phyloP scores from a whole-genome alignment of 345 rosid genomes.

The Eucalyptus cladocalyx region DNA sequence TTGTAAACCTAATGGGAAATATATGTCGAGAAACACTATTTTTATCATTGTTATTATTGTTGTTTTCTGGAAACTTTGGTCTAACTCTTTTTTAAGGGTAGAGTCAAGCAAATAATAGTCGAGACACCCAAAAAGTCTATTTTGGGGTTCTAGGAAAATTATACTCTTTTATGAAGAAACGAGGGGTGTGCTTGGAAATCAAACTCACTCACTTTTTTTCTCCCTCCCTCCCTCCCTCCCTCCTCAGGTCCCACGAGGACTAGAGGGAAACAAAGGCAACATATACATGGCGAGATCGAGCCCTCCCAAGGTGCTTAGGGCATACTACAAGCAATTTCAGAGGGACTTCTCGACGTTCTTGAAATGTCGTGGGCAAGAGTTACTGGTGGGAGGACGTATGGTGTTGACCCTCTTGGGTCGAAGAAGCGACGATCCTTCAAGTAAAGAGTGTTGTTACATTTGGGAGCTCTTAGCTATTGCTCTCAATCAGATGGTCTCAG shows the following conservation, averaged over 20 bases:
- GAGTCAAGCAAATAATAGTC: neutral
- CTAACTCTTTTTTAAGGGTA: neutral
- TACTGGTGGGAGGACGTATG: slow-evolving; percentile 34
- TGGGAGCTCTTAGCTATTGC: slow-evolving; percentile 41
- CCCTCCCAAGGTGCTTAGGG: slow-evolving; percentile 13
- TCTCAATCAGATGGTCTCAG: slow-evolving; percentile 23
- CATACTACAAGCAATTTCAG: slow-evolving; percentile 31
- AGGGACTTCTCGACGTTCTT: slow-evolving; percentile 25
- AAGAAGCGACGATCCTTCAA: slow-evolving; percentile 23
- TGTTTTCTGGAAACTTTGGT: neutral
- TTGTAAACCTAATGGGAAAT: neutral
- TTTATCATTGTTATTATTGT: neutral
- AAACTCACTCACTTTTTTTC: neutral
- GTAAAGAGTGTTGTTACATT: slow-evolving; percentile 34
- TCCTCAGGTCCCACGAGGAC: slow-evolving; percentile 28
- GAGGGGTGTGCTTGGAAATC: neutral
- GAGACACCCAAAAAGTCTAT: neutral
- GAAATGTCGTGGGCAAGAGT: slow-evolving; percentile 26
- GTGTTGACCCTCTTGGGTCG: slow-evolving; percentile 29
- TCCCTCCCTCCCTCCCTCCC: neutral
- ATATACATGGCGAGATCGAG: slow-evolving; percentile 30
- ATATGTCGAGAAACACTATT: neutral
- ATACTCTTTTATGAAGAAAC: neutral
- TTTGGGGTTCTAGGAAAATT: neutral
- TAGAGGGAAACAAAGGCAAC: slow-evolving; percentile 27